A percentile compares a stretch with the other conserved stretches of the same genome.
These are phyloP conservation scores for Pleurotus citrinopileatus DNA, from an alignment of 768 basidiomycete genomes.

Conservation along the genomic window DNA sequence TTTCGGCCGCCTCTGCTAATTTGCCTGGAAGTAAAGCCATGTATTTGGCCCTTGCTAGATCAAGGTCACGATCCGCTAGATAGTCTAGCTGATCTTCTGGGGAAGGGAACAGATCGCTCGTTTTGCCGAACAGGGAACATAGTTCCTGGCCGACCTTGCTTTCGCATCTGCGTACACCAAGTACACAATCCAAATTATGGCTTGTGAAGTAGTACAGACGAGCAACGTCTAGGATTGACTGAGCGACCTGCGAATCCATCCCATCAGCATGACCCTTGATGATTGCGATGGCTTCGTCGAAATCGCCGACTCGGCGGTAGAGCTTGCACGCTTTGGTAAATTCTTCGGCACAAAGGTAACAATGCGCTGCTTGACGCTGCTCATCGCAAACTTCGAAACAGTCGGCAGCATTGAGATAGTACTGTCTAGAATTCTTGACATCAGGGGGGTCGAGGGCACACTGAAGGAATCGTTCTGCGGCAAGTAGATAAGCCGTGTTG, in stretches of 20 bases:
- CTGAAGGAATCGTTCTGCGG: constrained; percentile 46
- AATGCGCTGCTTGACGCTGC: constrained; percentile 39
- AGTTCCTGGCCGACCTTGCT: not conserved
- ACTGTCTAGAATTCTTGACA: constrained; percentile 26
- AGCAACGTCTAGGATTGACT: constrained; percentile 39
- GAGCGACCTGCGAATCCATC: constrained; percentile 29
- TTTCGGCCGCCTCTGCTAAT: constrained; percentile 47
- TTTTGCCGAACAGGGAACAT: constrained; percentile 34
- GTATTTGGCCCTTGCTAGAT: constrained; percentile 42
- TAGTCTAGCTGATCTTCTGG: constrained; percentile 56
- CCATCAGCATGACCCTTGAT: constrained; percentile 30
- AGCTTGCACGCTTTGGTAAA: constrained; percentile 41
- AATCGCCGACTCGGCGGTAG: constrained; percentile 47
- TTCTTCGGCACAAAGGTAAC: constrained; percentile 38
- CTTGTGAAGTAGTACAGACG: constrained; percentile 42
- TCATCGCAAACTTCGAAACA: constrained; percentile 43
- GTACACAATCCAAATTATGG: constrained; percentile 32
- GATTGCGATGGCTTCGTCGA: constrained; percentile 52
- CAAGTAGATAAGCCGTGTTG: constrained; percentile 34
- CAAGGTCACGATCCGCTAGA: constrained; percentile 50
- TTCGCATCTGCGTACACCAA: not conserved
- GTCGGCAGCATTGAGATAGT: constrained; percentile 41
- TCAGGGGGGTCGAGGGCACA: constrained; percentile 33
- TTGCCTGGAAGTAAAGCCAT: constrained; percentile 36
- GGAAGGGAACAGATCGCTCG: constrained; percentile 42